Base-by-base conservation (phyloP, 768 basidiomycete genomes). In the Cystofilobasidium capitatum region DNA sequence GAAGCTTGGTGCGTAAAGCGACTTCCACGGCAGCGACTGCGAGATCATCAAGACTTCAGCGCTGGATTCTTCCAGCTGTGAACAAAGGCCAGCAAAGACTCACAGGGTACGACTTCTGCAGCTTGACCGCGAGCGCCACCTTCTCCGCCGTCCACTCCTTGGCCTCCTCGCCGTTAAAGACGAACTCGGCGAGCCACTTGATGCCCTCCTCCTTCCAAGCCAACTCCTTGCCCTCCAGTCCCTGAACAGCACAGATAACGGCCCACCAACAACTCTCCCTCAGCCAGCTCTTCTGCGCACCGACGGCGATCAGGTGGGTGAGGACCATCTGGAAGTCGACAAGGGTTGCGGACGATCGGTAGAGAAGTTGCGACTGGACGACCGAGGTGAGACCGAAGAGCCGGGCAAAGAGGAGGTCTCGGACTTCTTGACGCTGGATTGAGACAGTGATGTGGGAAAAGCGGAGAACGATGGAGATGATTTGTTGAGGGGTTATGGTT, bases 241-340 rank as follows among this genome's bases (percentile, higher is more conserved):
- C 81, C 69, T 87, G 84, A 58, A 90, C 71, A 0, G 85, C 86
- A 57, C 86, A 79, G 29, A 81, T 78, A 58, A 93, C 79, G 26
- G 84, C 81, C 84, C 90, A 94, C 88, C 89, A 94, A 17, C 86
- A 88, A 73, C 88, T 88, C 77, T 98, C 94, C 44, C 86, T 81
- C 59, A 98, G 77, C 91, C 92, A 97, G 0, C 86, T 85, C 76
- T 93, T 96, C 74, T 85, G 84, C 72, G 87, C 84, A 29, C 89
- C 90, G 51, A 96, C 78, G 12, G 78, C 80, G 44, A 89, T 71
- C 24, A 96, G 81, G 64, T 85, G 79, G 9, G 76, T 75, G 66
- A 94, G 72, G 13, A 85, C 80, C 35, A 83, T 80, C 33, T 79
- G 77, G 76, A 84, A 94, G 62, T 82, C 81, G 1, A 81, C 79